Evolutionary conservation across 768 basidiomycete genomes (phyloP), one percentile per base, ranked within the genome.

Genomic region (Leccinum aurantiacum): DNA sequence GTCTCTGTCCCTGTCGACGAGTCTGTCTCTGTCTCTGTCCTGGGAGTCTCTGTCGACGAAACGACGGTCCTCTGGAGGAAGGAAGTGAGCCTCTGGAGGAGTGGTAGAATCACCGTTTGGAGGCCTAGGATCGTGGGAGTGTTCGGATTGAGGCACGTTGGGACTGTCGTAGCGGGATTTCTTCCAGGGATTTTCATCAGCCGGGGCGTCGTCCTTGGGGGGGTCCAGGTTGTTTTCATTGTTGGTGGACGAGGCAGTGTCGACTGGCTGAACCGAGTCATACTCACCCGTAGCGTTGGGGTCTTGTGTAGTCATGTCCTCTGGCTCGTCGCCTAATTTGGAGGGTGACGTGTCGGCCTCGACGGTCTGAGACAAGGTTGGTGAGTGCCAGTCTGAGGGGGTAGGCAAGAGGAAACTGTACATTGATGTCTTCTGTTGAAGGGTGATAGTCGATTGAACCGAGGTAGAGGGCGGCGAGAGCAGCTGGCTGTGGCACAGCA

Each of bases 401-500:
- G 59, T 10, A 31, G 29, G 7, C 11, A 59, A 56, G 57, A 65
- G 57, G 62, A 64, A 63, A 61, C 63, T 63, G 71, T 74, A 75
- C 77, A 74, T 78, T 78, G 61, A 71, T 48, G 59, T 66, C 71
- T 35, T 53, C 33, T 38, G 37, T 7, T 5, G 46, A 47, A 4
- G 19, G n/a, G 3, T 11, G 22, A 8, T 24, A 13, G 47, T 48
- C 62, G 55, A 74, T 73, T n/a, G 80, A 74, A 37, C 90, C 90
- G 59, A 83, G 74, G 74, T 89, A 91, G 58, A 89, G 74, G 52
- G 77, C 80, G 37, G 85, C 86, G 41, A 92, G 83, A 53, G 80
- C 81, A 15, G 78, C 78, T 29, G 89, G 90, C 60, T 85, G 81
- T 25, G 90, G 88, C 50, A 82, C 69, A 29, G 89, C 82, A 24